Evolutionary conservation across 495 filamentous ascomycete genomes (phyloP).

Genomic region (Gamarada debralockiae): DNA sequence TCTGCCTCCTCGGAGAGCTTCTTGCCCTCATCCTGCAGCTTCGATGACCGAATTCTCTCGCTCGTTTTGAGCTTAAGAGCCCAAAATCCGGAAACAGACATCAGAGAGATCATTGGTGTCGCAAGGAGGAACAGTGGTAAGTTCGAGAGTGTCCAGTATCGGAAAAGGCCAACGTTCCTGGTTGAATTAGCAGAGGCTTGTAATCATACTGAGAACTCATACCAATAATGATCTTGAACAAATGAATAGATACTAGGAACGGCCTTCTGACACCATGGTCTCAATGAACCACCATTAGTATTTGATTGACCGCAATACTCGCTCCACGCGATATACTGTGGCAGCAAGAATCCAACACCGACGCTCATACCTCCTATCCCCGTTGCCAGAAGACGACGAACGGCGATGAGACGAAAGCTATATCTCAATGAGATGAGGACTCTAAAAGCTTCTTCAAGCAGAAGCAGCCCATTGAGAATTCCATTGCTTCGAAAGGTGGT

Average conservation of each 20-base stretch:
- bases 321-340: conserved; percentile 72
- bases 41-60: not conserved
- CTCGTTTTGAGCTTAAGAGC: conserved; percentile 25
- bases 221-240: conserved; percentile 91
- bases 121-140: conserved; percentile 85
- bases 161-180: conserved; percentile 83
- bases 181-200: not conserved
- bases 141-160: conserved; percentile 87
- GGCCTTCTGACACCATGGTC: conserved; percentile 69
- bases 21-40: not conserved
- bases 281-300: conserved; percentile 24
- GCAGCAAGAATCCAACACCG: conserved; percentile 59
- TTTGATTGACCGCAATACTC: conserved; percentile 55
- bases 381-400: conserved; percentile 49
- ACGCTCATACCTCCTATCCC: conserved; percentile 63
- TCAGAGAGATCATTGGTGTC: conserved; percentile 67
- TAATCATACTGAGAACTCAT: conserved; percentile 27
- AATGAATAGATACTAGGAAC: conserved; percentile 87
- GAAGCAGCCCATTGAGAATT: conserved; percentile 72
- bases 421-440: conserved; percentile 19
- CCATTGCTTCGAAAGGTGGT: conserved; percentile 83
- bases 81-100: conserved; percentile 58
- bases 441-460: conserved; percentile 41
- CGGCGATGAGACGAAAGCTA: not conserved
- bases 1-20: not conserved